Base-by-base conservation (phyloP, 2,329 filamentous ascomycete genomes). In the Arthrobotrys entomopaga region DNA sequence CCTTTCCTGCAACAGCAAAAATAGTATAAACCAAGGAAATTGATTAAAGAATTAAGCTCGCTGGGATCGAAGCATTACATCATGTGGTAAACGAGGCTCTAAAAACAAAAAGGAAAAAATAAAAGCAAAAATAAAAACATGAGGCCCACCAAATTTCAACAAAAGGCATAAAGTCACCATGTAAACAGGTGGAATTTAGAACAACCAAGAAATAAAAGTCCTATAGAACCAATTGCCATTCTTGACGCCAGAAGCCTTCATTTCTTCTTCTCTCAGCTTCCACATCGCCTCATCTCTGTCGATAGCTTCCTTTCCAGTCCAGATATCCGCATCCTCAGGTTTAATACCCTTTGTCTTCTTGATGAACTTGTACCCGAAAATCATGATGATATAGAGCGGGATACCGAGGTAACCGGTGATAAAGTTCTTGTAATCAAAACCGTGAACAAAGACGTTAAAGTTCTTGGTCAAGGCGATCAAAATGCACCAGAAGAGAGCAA, bases 381-480 rank as follows among this genome's bases (percentile, higher is more conserved):
- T 87, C 80, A 91, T 84, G 22, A 85, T 83, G 16, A 93, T 81
- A 81, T 92, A 93, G 20, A 93, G 81, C 0, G 91, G 91, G 77
- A 93, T 92, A 58, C 90, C 91, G 6, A 90, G 83, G 81, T 93
- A 93, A 24, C 89, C 89, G 0, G 89, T 92, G 81, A 93, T 87
- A 82, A 93, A 93, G 78, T 86, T 89, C 83, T 90, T 88, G 84
- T 90, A 90, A 81, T 90, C 87, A 77, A 91, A 91, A 58, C 83
- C 83, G 61, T 84, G 84, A 1, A 87, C 84, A 81, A 95, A 95
- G 71, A 90, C 89, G 65, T 87, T 85, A 82, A 88, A 95, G 84
- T 92, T 93, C 86, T 95, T 96, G 79, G 91, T 94, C 59, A 96
- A 80, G 1, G 90, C 87, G 75, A 95, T 90, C 38, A 95, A 80